Conservation (phyloP, 805 yeast genomes). For the Yamadazyma philogaea region DNA sequence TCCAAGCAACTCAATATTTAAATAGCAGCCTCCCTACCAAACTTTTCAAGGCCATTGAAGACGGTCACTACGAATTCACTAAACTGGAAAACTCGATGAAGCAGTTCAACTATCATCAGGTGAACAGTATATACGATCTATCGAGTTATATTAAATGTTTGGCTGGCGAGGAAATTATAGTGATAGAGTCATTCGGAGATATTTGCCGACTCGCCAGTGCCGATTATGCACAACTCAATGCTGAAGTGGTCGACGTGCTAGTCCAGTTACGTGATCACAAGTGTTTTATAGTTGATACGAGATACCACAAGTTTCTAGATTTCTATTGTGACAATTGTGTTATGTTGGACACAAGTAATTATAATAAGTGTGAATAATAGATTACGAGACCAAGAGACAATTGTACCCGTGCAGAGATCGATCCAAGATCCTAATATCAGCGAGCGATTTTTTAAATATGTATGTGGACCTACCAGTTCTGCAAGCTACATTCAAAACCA, state of each 20-base stretch:
- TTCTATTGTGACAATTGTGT: conserved; percentile 6
- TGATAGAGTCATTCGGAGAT: conserved; percentile 14
- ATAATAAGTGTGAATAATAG: too few relatives aligned
- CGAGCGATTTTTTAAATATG: too few relatives aligned
- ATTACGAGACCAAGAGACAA: too few relatives aligned
- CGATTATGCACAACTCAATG: conserved; percentile 11
- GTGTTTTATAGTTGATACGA: conserved; percentile 8
- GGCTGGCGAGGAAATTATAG: not conserved
- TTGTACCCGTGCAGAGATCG: too few relatives aligned
- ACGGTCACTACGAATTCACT: conserved; percentile 4
- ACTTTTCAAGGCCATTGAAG: conserved; percentile 9
- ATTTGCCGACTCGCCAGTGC: conserved; percentile 8
- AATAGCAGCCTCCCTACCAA: conserved; percentile 16
- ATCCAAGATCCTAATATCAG: too few relatives aligned
- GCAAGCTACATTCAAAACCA: too few relatives aligned
- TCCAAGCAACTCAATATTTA: conserved; percentile 8
- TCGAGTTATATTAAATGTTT: not conserved
- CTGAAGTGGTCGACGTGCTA: conserved; percentile 11
- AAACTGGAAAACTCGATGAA: conserved; percentile 11
- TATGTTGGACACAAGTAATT: not conserved
- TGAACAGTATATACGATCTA: conserved; percentile 9
- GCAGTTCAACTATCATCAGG: conserved; percentile 13
- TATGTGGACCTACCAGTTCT: too few relatives aligned
- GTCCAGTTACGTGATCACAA: conserved; percentile 5
- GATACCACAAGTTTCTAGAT: conserved; percentile 7